A percentile compares a stretch with the other conserved stretches of the same genome.
phyloP scores from a whole-genome alignment of 2,329 filamentous ascomycete genomes.

The Penicillium italicum region DNA sequence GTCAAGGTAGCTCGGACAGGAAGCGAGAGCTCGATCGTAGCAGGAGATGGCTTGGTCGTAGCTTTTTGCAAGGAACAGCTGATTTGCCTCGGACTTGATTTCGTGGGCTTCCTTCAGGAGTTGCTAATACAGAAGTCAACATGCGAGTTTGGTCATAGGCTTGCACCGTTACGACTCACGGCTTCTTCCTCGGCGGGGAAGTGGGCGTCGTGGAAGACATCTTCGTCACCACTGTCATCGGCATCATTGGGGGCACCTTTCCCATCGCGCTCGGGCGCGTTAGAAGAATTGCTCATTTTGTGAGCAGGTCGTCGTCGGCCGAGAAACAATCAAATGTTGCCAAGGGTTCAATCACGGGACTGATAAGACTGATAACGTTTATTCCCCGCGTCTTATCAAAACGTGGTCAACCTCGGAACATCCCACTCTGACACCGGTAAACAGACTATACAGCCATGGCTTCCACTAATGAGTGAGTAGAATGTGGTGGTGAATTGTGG shows the following conservation, averaged over 20 bases:
- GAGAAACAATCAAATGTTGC: constrained; percentile 7
- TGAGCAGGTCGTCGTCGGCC: constrained; percentile 12
- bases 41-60: constrained; percentile 75
- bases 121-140: constrained; percentile 44
- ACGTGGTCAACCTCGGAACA: constrained; percentile 1
- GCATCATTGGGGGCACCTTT: constrained; percentile 13
- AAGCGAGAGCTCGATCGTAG: constrained; percentile 75
- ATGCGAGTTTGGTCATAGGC: not conserved
- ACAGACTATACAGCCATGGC: constrained; percentile 10
- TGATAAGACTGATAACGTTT: constrained; percentile 21
- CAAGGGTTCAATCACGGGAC: constrained; percentile 19
- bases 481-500: not conserved
- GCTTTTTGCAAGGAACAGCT: constrained; percentile 67
- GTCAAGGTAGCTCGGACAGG: constrained; percentile 78
- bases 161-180: constrained; percentile 28
- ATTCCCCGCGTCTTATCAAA: constrained; percentile 14
- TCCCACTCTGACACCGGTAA: not conserved
- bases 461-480: constrained; percentile 1
- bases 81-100: constrained; percentile 73
- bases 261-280: constrained; percentile 3
- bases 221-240: constrained; percentile 38
- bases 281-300: constrained; percentile 19
- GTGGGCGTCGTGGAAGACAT: constrained; percentile 42
- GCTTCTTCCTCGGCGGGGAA: constrained; percentile 49
- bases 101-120: constrained; percentile 68